Evolutionary conservation across 2,329 filamentous ascomycete genomes (phyloP).

Genomic region (Leptographium galeiforme): DNA sequence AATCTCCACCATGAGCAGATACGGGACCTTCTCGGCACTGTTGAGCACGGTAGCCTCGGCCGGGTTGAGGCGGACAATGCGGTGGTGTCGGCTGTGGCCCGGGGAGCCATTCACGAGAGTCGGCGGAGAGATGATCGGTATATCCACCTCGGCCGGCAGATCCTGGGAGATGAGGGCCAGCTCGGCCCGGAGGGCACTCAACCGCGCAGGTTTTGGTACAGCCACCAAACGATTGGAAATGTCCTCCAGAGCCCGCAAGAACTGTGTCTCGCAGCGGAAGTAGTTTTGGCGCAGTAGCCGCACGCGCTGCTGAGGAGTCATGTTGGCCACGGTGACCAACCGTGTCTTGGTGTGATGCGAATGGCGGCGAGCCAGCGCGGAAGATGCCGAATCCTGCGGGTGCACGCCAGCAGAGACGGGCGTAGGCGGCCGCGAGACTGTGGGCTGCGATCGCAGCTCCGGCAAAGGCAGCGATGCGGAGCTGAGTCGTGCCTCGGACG

Average conservation of each 20-base stretch:
- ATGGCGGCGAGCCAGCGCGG: constrained; percentile 34
- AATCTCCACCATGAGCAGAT: constrained; percentile 74
- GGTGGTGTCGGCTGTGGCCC: constrained; percentile 63
- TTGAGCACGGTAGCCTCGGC: constrained; percentile 76
- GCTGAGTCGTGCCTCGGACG: constrained; percentile 49
- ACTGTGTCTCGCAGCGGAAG: constrained; percentile 69
- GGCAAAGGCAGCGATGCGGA: constrained; percentile 55
- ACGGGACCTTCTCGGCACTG: constrained; percentile 76
- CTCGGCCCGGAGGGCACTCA: constrained; percentile 71
- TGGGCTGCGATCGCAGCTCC: constrained; percentile 39
- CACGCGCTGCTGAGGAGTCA: constrained; percentile 55
- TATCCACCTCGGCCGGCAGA: constrained; percentile 70
- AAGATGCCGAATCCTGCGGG: constrained; percentile 19
- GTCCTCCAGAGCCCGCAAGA: constrained; percentile 65
- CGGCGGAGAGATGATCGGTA: constrained; percentile 68
- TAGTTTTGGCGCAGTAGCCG: constrained; percentile 67
- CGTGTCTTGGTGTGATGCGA: constrained; percentile 46
- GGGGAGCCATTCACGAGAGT: constrained; percentile 60
- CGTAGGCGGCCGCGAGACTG: constrained; percentile 39
- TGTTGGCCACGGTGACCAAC: constrained; percentile 42
- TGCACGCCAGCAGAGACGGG: constrained; percentile 43
- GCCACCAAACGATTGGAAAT: constrained; percentile 76
- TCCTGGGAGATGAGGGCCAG: constrained; percentile 70
- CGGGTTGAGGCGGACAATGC: constrained; percentile 71
- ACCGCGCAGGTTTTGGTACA: constrained; percentile 66